A percentile compares a stretch with the other conserved stretches of the same genome.
Evolutionary conservation across 1,139 yeast species (phyloP).

Genomic region (Hyphopichia fennica): DNA sequence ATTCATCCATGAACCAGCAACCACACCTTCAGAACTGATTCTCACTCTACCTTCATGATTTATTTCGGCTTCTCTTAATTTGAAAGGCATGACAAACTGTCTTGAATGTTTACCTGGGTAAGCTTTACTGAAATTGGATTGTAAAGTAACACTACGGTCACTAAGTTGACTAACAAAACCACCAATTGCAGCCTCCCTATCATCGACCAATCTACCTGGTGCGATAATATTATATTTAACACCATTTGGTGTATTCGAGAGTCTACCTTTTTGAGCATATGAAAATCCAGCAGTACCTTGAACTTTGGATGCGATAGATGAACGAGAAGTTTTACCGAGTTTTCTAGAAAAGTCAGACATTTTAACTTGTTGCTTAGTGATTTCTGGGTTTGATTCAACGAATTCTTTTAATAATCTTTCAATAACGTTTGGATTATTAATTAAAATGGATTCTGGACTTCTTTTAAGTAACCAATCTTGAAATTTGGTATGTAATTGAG

Average conservation of each 20-base stretch:
- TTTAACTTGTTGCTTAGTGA: constrained; percentile 19
- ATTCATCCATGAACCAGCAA: constrained; percentile 43
- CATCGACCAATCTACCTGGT: constrained; percentile 67
- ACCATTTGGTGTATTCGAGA: constrained; percentile 76
- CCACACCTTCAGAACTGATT: constrained; percentile 42
- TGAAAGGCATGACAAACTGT: constrained; percentile 47
- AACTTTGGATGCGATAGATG: constrained; percentile 22
- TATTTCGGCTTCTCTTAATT: constrained; percentile 41
- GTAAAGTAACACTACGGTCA: constrained; percentile 40
- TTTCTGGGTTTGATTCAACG: constrained; percentile 18
- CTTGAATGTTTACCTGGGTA: constrained; percentile 45
- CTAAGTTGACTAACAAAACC: constrained; percentile 61
- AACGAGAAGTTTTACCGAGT: constrained; percentile 11
- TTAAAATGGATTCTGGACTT: constrained; percentile 33
- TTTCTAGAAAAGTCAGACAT: constrained; percentile 23
- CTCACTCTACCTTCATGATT: constrained; percentile 37
- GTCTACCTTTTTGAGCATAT: constrained; percentile 69
- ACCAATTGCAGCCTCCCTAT: constrained; percentile 64
- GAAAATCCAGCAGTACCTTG: constrained; percentile 77
- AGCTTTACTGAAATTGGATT: constrained; percentile 40
- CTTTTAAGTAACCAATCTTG: constrained; percentile 34
- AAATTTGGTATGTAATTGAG: constrained; percentile 31
- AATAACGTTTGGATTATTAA: constrained; percentile 16
- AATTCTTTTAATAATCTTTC: constrained; percentile 28
- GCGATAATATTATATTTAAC: constrained; percentile 56